Conservation (phyloP, 441 rosid species). For the Pelargonium cotyledonis region DNA sequence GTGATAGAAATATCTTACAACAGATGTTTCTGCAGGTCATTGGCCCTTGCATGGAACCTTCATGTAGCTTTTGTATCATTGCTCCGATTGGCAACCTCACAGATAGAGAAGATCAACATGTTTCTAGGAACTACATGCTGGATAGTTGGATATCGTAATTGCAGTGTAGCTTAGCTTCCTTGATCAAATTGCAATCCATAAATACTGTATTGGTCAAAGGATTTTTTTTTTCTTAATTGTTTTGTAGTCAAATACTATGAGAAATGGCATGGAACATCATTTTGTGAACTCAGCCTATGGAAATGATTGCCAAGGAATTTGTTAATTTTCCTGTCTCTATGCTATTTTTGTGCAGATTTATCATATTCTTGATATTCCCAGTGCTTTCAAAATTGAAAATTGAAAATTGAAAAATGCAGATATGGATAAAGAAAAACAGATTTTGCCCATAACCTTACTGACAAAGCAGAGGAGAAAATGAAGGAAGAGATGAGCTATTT, state of each 20-base stretch:
- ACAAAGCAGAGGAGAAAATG: conserved; percentile 5
- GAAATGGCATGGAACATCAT: no score
- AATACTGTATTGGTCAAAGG: background rate
- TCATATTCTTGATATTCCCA: background rate
- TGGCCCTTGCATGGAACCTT: background rate
- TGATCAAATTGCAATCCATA: background rate
- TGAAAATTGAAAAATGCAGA: background rate
- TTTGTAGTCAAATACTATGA: background rate
- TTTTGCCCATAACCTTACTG: conserved; percentile 26
- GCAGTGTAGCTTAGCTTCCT: background rate
- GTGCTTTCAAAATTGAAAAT: background rate
- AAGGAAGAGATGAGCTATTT: conserved; percentile 29
- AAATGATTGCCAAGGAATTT: background rate
- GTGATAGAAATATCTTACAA: background rate
- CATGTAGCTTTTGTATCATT: background rate
- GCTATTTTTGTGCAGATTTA: background rate
- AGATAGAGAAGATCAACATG: background rate
- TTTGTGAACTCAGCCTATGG: background rate
- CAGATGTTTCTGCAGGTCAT: background rate
- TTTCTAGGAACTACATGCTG: background rate
- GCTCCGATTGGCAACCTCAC: background rate
- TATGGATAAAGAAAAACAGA: background rate
- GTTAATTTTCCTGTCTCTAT: background rate
- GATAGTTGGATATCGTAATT: background rate
- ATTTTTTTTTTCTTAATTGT: background rate